These are phyloP conservation scores for Cordia subcordata DNA, from an alignment of 257 asterid genomes.

Conservation along the genomic window DNA sequence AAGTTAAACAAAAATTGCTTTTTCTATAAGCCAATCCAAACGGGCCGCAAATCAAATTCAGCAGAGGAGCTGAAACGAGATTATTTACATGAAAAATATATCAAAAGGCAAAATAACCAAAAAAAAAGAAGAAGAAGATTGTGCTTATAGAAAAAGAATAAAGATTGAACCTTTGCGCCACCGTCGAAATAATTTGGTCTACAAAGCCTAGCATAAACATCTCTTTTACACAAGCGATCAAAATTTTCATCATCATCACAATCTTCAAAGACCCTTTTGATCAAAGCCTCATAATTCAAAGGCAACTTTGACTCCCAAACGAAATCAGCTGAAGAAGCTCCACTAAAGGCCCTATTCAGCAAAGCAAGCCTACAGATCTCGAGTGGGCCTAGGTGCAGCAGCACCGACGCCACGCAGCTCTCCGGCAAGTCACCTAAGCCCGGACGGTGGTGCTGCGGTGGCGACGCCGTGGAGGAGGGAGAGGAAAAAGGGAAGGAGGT, in stretches of 20 bases:
- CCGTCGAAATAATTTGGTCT: conserved; percentile 58
- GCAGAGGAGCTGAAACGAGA: too few relatives aligned
- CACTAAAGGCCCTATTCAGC: conserved; percentile 64
- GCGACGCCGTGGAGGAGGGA: not conserved
- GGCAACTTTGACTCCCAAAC: conserved; percentile 86
- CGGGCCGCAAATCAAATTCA: too few relatives aligned
- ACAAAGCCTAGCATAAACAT: conserved; percentile 55
- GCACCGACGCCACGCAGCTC: conserved; percentile 70
- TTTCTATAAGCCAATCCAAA: too few relatives aligned
- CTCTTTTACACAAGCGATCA: conserved; percentile 43
- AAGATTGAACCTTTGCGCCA: conserved; percentile 57
- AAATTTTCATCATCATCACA: conserved; percentile 8
- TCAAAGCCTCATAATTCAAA: conserved; percentile 48
- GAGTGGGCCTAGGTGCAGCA: conserved; percentile 66
- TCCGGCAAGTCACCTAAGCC: conserved; percentile 76
- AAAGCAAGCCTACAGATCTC: conserved; percentile 70
- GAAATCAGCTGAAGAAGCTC: conserved; percentile 83
- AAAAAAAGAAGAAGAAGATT: too few relatives aligned
- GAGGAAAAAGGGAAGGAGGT: not conserved
- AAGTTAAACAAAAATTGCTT: too few relatives aligned
- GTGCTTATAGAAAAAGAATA: not conserved
- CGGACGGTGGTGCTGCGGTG: conserved; percentile 13
- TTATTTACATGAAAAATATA: not conserved
- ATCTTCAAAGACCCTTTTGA: conserved; percentile 43
- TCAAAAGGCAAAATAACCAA: not conserved